Conservation (phyloP, 331 rosid species). For the Phaseolus coccineus region DNA sequence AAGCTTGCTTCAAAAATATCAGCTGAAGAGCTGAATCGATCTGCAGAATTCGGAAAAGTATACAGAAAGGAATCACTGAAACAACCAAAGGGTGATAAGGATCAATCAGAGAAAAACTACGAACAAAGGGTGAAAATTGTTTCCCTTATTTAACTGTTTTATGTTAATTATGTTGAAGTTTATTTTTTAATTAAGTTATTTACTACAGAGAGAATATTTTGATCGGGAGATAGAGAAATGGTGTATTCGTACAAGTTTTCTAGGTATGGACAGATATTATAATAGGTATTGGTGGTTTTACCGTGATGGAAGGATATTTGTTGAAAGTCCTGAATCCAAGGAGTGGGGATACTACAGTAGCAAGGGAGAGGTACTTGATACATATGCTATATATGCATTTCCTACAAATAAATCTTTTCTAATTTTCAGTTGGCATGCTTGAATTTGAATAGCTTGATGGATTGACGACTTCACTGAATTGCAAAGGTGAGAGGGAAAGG, state of each 20-base stretch:
- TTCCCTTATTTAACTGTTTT: constrained; percentile 41
- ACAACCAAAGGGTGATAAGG: constrained; percentile 54
- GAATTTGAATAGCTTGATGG: constrained; percentile 72
- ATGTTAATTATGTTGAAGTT: constrained; percentile 47
- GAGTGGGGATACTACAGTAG: constrained; percentile 91
- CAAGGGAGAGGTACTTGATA: constrained; percentile 80
- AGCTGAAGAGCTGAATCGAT: constrained; percentile 55
- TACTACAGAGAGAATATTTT: constrained; percentile 74
- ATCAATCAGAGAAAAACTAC: constrained; percentile 56
- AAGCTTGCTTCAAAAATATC: constrained; percentile 56
- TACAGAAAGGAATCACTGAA: constrained; percentile 56
- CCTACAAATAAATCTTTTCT: not conserved
- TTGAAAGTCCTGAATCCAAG: constrained; percentile 80
- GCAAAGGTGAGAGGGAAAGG: constrained; percentile 94
- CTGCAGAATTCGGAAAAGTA: constrained; percentile 59
- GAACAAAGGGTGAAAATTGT: constrained; percentile 69
- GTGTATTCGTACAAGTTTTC: constrained; percentile 57
- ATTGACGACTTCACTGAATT: constrained; percentile 80
- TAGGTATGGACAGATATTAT: constrained; percentile 80
- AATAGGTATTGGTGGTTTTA: constrained; percentile 97
- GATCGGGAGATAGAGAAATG: constrained; percentile 92
- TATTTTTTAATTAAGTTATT: constrained; percentile 43
- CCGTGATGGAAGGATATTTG: constrained; percentile 87
- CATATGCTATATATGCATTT: constrained; percentile 22
- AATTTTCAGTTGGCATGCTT: constrained; percentile 49